Percentiles rank a stretch among this genome's conserved stretches.
phyloP scores from a whole-genome alignment of 805 yeast genomes.

The Hanseniaspora jakobsenii region DNA sequence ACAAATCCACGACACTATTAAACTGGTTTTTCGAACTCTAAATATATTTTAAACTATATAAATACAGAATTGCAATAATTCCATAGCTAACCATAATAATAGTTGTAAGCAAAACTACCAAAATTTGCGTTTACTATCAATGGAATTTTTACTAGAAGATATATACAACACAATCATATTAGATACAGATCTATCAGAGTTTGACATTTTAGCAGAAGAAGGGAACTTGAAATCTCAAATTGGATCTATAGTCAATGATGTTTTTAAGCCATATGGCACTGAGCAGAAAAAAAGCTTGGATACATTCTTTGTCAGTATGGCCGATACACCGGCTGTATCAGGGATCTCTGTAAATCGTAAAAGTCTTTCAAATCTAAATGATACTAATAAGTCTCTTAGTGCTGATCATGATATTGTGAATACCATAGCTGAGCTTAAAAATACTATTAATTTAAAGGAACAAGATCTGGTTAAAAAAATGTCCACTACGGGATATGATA shows the following conservation, averaged over 20 bases:
- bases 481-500: conserved; percentile 1
- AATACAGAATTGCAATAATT: no score
- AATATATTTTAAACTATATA: no score
- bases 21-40: no score
- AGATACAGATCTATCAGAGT: background rate
- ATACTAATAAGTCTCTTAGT: background rate
- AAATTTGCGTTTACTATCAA: background rate
- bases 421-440: conserved; percentile 14
- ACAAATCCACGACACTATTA: no score
- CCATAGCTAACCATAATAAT: background rate
- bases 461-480: background rate
- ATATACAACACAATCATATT: background rate
- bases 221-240: conserved; percentile 1
- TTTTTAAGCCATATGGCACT: background rate
- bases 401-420: conserved; percentile 9
- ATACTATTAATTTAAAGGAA: conserved; percentile 13
- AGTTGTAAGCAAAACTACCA: background rate
- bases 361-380: background rate
- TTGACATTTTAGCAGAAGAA: background rate
- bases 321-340: conserved; percentile 13
- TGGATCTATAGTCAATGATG: conserved; percentile 3
- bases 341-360: background rate
- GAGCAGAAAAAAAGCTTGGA: background rate
- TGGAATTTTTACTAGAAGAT: conserved; percentile 13
- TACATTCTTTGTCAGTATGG: conserved; percentile 11